A percentile compares a stretch with the other conserved stretches of the same genome.
phyloP scores from a whole-genome alignment of 352 stramenopile species.

The Globisporangium abappressorium region DNA sequence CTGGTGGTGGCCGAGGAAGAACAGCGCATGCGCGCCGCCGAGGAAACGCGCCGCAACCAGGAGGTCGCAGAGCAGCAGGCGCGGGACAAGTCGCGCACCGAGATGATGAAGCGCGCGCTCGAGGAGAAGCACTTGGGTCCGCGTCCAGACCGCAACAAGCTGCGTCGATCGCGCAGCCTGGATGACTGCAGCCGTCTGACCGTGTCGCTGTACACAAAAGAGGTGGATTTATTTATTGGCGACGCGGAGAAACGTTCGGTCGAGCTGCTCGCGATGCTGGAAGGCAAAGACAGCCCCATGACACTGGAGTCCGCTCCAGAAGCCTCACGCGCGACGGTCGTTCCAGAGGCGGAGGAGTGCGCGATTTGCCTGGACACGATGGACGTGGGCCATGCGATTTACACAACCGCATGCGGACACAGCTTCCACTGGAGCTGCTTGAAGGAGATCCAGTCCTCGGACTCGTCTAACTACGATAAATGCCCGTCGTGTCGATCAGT shows the following conservation, averaged over 20 bases:
- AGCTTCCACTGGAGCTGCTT: slow-evolving; percentile 86
- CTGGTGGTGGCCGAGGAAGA: slow-evolving; percentile 65
- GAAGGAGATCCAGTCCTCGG: slow-evolving; percentile 79
- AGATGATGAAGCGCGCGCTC: slow-evolving; percentile 41
- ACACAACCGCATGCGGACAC: slow-evolving; percentile 79
- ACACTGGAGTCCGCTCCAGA: slow-evolving; percentile 18
- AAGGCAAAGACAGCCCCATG: slow-evolving; percentile 18
- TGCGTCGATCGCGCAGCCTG: slow-evolving; percentile 45
- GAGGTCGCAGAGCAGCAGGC: slow-evolving; percentile 41
- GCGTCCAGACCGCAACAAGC: slow-evolving; percentile 39
- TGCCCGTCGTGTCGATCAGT: slow-evolving; percentile 73
- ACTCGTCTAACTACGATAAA: slow-evolving; percentile 82
- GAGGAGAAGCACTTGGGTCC: slow-evolving; percentile 61
- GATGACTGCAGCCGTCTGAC: slow-evolving; percentile 42
- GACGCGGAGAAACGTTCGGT: slow-evolving; percentile 60
- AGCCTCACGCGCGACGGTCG: slow-evolving; percentile 27
- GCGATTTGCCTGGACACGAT: slow-evolving; percentile 84
- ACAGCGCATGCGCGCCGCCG: slow-evolving; percentile 50
- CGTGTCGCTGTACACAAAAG: slow-evolving; percentile 38
- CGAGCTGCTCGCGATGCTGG: slow-evolving; percentile 26
- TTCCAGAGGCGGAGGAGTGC: slow-evolving; percentile 74
- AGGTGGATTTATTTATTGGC: slow-evolving; percentile 47
- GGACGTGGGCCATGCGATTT: slow-evolving; percentile 78
- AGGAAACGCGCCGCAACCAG: slow-evolving; percentile 50
- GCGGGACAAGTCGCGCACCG: slow-evolving; percentile 33